Conservation (phyloP, 192 early-diverging fungal genomes). For the Chytriomyces sp. region DNA sequence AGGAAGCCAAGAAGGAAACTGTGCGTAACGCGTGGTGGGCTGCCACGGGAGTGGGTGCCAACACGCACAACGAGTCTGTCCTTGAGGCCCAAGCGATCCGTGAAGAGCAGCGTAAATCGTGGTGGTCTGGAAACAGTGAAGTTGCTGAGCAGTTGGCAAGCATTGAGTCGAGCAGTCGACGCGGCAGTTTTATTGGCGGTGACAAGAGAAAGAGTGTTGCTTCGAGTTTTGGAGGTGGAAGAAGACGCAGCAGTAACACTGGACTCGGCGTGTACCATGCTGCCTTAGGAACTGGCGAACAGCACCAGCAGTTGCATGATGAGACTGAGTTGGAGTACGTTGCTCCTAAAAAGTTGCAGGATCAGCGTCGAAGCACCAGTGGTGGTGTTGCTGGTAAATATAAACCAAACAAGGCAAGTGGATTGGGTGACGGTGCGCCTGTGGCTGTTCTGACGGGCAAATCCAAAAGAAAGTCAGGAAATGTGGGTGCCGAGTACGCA, state of each 20-base stretch:
- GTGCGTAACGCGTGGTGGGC: conserved; percentile 24
- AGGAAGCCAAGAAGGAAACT: conserved; percentile 15
- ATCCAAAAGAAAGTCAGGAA: not conserved
- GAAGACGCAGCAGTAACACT: conserved; percentile 21
- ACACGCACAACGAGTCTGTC: not conserved
- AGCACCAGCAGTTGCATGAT: not conserved
- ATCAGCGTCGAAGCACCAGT: not conserved
- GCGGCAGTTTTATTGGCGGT: conserved; percentile 9
- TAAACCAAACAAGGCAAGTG: conserved; percentile 12
- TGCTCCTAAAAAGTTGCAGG: not conserved
- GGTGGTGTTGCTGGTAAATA: not conserved
- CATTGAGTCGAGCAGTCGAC: not conserved
- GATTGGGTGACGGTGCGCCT: conserved; percentile 7
- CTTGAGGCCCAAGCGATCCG: not conserved
- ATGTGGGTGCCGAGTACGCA: not conserved
- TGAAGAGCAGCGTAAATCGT: not conserved
- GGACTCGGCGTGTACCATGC: not conserved
- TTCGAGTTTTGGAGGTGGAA: not conserved
- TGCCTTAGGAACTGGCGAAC: not conserved
- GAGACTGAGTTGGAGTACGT: conserved; percentile 26
- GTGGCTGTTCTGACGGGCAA: conserved; percentile 2
- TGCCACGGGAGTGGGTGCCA: conserved; percentile 12
- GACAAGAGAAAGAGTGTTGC: conserved; percentile 23
- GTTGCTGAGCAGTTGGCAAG: not conserved
- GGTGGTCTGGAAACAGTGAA: not conserved